These are phyloP conservation scores for Colletotrichum kahawae DNA, from an alignment of 2,329 filamentous ascomycete genomes.

Conservation along the genomic window DNA sequence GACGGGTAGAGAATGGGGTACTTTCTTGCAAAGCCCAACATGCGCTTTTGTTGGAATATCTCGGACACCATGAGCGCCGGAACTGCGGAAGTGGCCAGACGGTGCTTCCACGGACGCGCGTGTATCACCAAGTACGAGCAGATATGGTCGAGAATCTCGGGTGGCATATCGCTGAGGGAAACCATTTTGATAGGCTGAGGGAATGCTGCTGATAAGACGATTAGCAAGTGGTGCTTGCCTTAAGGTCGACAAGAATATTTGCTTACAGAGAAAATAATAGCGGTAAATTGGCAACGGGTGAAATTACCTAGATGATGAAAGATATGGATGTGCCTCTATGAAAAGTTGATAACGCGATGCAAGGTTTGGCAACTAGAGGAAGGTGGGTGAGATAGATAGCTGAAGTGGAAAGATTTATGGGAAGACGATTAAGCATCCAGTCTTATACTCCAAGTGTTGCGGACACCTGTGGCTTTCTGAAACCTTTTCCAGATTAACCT, in stretches of 20 bases:
- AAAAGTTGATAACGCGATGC: fast-evolving
- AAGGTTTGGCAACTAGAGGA: not conserved
- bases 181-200: not conserved
- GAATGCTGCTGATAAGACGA: fast-evolving
- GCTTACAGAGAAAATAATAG: not conserved
- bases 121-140: not conserved
- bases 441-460: not conserved
- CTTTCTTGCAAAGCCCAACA: not conserved
- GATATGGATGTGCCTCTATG: not conserved
- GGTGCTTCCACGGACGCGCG: not conserved
- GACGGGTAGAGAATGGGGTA: not conserved
- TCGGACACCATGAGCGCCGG: fast-evolving
- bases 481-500: not conserved
- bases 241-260: not conserved
- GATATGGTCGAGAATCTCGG: not conserved
- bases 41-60: not conserved
- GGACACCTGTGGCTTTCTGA: not conserved
- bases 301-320: fast-evolving
- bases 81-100: fast-evolving
- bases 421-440: fast-evolving
- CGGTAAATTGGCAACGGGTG: fast-evolving
- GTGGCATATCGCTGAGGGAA: not conserved
- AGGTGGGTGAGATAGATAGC: not conserved
- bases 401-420: no score
- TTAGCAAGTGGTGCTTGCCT: no score